Evolutionary conservation across 495 filamentous ascomycete species (phyloP).

Genomic region (Lasiosphaeris hirsuta): DNA sequence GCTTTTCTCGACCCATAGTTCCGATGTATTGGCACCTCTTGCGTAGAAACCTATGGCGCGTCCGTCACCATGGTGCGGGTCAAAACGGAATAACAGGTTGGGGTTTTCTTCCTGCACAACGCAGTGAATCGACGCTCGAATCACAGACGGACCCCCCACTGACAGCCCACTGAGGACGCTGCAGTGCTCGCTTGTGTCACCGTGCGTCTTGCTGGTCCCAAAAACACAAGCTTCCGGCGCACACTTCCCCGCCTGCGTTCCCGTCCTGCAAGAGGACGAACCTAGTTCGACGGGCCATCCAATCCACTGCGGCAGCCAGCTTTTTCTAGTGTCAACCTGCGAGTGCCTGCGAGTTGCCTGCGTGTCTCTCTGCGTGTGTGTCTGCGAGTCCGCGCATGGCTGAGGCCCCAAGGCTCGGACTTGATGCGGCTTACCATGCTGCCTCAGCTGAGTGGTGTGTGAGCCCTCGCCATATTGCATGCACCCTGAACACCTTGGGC

Average conservation of each 20-base stretch:
- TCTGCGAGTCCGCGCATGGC: conserved; percentile 1
- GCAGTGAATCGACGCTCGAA: background rate
- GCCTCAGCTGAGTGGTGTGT: background rate
- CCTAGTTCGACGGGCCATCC: conserved; percentile 5
- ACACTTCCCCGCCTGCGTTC: conserved; percentile 10
- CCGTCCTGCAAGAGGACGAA: conserved; percentile 11
- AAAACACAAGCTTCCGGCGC: conserved; percentile 10
- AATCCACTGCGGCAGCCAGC: background rate
- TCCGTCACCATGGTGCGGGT: too few relatives aligned
- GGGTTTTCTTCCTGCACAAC: too few relatives aligned
- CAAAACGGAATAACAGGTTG: too few relatives aligned
- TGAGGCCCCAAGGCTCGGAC: conserved; percentile 8
- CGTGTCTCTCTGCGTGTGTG: background rate
- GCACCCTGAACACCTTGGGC: too few relatives aligned
- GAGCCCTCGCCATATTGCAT: background rate
- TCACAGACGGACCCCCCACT: conserved; percentile 2
- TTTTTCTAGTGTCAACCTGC: too few relatives aligned
- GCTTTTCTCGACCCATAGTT: too few relatives aligned
- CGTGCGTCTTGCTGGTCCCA: conserved; percentile 4
- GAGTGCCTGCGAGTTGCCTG: background rate
- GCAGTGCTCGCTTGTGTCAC: conserved; percentile 1
- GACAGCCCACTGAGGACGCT: background rate
- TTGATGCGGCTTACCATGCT: conserved; percentile 2
- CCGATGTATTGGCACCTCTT: too few relatives aligned
- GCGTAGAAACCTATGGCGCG: too few relatives aligned